Evolutionary conservation across 2,329 filamentous ascomycete genomes (phyloP).

Genomic region (Penicillium sp.): DNA sequence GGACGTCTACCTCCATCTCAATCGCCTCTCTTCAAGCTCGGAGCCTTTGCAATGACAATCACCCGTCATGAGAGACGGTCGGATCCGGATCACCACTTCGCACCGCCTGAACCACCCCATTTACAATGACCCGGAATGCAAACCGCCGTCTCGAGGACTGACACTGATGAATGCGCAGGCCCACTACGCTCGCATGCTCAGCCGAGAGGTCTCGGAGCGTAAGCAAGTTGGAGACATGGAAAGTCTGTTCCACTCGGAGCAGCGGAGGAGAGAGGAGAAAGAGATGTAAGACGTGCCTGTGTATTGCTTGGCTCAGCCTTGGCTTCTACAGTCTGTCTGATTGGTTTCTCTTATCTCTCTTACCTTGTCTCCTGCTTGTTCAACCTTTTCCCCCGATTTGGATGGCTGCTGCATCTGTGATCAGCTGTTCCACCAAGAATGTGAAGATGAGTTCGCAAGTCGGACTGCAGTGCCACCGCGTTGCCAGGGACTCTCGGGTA

Average conservation of each 20-base stretch:
- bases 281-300: constrained; percentile 11
- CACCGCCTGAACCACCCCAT: constrained; percentile 40
- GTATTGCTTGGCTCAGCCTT: neutral
- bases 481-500: neutral
- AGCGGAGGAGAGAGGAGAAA: constrained; percentile 19
- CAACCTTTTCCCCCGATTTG: neutral
- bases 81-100: constrained; percentile 42
- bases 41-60: constrained; percentile 91
- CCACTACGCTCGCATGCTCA: constrained; percentile 68
- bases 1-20: constrained; percentile 96
- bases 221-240: constrained; percentile 89
- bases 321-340: neutral
- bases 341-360: neutral
- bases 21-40: constrained; percentile 89
- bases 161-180: constrained; percentile 52
- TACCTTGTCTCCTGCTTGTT: neutral
- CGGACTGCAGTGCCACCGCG: neutral
- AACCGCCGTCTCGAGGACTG: constrained; percentile 49
- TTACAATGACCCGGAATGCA: constrained; percentile 33
- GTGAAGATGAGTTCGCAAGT: neutral
- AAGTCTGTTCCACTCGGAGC: constrained; percentile 63
- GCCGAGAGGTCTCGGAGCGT: constrained; percentile 75
- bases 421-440: neutral
- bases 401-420: neutral
- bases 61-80: constrained; percentile 82